Evolutionary conservation across 169 alveolate genomes (phyloP).

Genomic region (Eimeria tenella): DNA sequence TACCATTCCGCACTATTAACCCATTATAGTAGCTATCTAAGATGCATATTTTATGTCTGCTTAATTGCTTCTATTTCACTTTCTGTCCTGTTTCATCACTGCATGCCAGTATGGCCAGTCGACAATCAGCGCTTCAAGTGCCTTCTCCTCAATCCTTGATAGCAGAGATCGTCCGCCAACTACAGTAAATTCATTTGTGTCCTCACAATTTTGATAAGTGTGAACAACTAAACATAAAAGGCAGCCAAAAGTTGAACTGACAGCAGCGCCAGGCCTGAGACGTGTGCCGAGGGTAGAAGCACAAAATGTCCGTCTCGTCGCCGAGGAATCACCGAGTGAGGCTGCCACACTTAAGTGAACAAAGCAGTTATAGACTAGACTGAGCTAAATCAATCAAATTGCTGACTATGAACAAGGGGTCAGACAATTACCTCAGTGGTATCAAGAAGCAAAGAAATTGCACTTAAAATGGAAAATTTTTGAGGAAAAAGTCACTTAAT

Average conservation of each 20-base stretch:
- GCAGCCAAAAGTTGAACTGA: slow-evolving; percentile 1
- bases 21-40: neutral
- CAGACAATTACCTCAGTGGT: no score
- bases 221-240: neutral
- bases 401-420: no score
- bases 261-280: neutral
- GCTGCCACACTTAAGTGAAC: neutral
- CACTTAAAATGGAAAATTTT: no score
- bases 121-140: slow-evolving; percentile 7
- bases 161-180: neutral
- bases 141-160: neutral
- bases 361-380: neutral
- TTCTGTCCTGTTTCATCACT: neutral
- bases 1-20: no score
- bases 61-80: neutral
- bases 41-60: neutral
- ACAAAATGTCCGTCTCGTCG: neutral
- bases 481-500: no score
- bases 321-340: neutral
- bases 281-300: neutral
- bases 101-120: neutral
- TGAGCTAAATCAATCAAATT: no score
- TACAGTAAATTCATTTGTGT: neutral
- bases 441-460: no score
- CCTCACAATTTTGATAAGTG: neutral